Conservation (phyloP, 2,329 filamentous ascomycete species). For the Fusarium cicatricum region DNA sequence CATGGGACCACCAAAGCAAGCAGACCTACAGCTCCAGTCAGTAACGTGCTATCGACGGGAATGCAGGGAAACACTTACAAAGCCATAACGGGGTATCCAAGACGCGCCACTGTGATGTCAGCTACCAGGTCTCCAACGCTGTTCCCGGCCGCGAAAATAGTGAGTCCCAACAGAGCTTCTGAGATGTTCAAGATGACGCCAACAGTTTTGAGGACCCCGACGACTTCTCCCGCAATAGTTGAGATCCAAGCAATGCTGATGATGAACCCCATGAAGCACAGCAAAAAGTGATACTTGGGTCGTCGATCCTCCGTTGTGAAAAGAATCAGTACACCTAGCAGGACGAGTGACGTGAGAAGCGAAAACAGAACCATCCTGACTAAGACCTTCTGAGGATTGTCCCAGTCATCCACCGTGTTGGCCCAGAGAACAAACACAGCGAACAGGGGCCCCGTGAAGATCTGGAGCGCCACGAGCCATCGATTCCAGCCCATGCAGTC, state of each 20-base stretch:
- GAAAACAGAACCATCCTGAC: slow-evolving; percentile 67
- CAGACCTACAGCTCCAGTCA: slow-evolving; percentile 62
- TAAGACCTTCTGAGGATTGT: slow-evolving; percentile 60
- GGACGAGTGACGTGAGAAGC: slow-evolving; percentile 72
- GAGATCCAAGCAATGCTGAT: slow-evolving; percentile 97
- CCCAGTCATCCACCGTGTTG: slow-evolving; percentile 67
- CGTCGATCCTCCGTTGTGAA: slow-evolving; percentile 73
- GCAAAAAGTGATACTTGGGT: slow-evolving; percentile 76
- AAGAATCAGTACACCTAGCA: slow-evolving; percentile 71
- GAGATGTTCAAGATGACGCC: slow-evolving; percentile 93
- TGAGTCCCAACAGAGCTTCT: slow-evolving; percentile 92
- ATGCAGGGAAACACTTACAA: slow-evolving; percentile 56
- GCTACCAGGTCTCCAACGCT: slow-evolving; percentile 93
- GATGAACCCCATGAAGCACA: slow-evolving; percentile 89
- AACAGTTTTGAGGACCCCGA: slow-evolving; percentile 90
- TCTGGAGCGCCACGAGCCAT: slow-evolving; percentile 86
- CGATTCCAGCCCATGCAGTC: slow-evolving; percentile 78
- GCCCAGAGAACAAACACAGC: slow-evolving; percentile 79
- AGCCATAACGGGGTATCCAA: slow-evolving; percentile 98
- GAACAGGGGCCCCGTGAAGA: slow-evolving; percentile 88
- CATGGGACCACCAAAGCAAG: slow-evolving; percentile 98
- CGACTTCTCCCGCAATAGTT: slow-evolving; percentile 93
- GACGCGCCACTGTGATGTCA: slow-evolving; percentile 89
- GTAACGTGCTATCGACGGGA: not conserved
- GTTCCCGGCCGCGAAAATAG: slow-evolving; percentile 96